phyloP scores from a whole-genome alignment of 2,329 filamentous ascomycete species.

The Colletotrichum tofieldiae region DNA sequence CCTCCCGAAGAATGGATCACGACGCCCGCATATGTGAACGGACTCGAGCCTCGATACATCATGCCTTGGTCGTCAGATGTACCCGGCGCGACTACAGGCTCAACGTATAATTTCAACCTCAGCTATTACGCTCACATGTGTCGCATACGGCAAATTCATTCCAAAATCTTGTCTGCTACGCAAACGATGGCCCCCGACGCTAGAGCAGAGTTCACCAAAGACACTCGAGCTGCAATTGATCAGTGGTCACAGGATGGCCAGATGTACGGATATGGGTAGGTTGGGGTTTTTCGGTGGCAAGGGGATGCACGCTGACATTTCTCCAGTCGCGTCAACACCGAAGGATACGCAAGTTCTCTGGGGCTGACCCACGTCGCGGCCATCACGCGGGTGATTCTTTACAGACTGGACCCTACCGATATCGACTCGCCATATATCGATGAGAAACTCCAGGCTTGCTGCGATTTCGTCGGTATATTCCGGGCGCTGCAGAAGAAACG shows the following conservation, averaged over 20 bases:
- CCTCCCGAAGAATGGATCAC: conserved; percentile 13
- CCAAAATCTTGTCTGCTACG: conserved; percentile 1
- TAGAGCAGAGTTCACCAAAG: neutral
- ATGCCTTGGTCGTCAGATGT: conserved; percentile 12
- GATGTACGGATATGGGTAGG: no score
- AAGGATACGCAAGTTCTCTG: conserved; percentile 14
- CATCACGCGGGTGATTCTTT: conserved; percentile 14
- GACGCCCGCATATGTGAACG: neutral
- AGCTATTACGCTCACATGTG: conserved; percentile 9
- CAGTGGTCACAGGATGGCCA: no score
- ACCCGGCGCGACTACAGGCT: neutral
- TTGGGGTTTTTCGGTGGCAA: no score
- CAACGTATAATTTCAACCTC: conserved; percentile 5
- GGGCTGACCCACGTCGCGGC: conserved; percentile 8
- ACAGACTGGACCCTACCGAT: neutral
- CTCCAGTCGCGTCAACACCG: conserved; percentile 7
- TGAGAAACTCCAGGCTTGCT: conserved; percentile 11
- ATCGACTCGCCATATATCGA: conserved; percentile 8
- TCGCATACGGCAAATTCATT: conserved; percentile 13
- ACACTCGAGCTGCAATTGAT: no score
- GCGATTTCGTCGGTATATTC: neutral
- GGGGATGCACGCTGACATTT: neutral
- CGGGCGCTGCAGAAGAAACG: conserved; percentile 20
- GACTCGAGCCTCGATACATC: conserved; percentile 5
- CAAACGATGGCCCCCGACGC: neutral